Evolutionary conservation across 192 early-diverging fungal species (phyloP).

Genomic region (Rhizophlyctis rosea): DNA sequence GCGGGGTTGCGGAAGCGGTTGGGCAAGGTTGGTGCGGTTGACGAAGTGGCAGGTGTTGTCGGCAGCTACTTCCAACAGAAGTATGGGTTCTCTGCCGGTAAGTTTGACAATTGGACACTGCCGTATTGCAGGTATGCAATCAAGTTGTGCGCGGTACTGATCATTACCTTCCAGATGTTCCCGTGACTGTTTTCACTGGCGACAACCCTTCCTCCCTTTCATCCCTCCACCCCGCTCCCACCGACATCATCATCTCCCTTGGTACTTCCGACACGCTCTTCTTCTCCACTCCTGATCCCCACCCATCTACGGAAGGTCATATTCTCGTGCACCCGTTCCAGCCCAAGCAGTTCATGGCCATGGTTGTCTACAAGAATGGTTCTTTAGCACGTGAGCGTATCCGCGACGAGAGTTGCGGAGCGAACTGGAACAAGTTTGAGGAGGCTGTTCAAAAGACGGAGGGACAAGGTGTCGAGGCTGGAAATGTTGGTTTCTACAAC

Average conservation of each 20-base stretch:
- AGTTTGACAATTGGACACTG: background rate
- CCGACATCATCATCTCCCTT: conserved; percentile 67
- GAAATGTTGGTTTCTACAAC: conserved; percentile 68
- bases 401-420: conserved; percentile 49
- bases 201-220: conserved; percentile 76
- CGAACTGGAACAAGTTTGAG: conserved; percentile 63
- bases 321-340: conserved; percentile 66
- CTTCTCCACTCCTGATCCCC: conserved; percentile 38
- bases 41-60: conserved; percentile 47
- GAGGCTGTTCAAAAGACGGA: conserved; percentile 20
- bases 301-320: conserved; percentile 47
- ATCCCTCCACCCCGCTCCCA: conserved; percentile 46
- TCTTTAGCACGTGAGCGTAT: conserved; percentile 74
- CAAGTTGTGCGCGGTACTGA: too few relatives aligned
- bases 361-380: conserved; percentile 85
- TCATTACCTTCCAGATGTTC: conserved; percentile 44
- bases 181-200: conserved; percentile 68
- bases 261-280: conserved; percentile 81
- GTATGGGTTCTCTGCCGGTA: conserved; percentile 66
- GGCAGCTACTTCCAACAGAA: conserved; percentile 57
- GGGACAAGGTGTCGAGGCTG: conserved; percentile 16
- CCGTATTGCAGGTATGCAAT: too few relatives aligned
- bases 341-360: conserved; percentile 58
- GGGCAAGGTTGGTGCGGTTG: conserved; percentile 49
- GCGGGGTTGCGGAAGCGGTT: conserved; percentile 21